Evolutionary conservation across 257 asterid species (phyloP), one percentile per base, ranked within the genome.

Genomic region (Lycium ferocissimum): DNA sequence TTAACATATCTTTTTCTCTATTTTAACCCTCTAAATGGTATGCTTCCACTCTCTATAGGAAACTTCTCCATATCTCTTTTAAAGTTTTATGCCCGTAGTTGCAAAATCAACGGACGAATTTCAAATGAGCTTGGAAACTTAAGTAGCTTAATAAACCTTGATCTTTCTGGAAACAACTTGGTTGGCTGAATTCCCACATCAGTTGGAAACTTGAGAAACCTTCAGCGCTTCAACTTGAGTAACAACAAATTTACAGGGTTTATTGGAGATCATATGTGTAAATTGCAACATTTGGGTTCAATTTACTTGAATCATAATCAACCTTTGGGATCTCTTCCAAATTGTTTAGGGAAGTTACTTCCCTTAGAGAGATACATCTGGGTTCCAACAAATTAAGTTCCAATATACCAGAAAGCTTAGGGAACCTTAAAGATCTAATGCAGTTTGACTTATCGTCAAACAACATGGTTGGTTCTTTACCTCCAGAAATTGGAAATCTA

Each of bases 1-100:
- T 58, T 80, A 4, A 4, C 14, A 18, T 0, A 0, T 1, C 0
- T 38, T 20, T 51, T 13, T 1, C 0, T 47, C 4, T 51, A 6
- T 78, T 26, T 6, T 0, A 80, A 80, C 35, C 84, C 84, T 9
- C 18, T 80, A 58, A 37, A 18, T 9, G 54, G 13, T 0, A 15
- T 37, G 8, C 70, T 79, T 33, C 40, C 72, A 0, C 5, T 8
- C 0, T 15, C 72, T 1, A 1, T n/a, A 0, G 84, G 73, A 6
- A 81, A 80, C 69, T 20, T 59, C 17, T 80, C 84, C 54, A 37
- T 7, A 3, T 0, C 65, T 13, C 17, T 59, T 17, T 9, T 2
- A 18, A 0, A 13, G 0, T 80, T 58, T 15, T 0, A 7, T 4
- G 58, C 72, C 9, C 0, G 0, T 0, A 2, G 0, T 37, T 80